phyloP scores from a whole-genome alignment of 2,329 filamentous ascomycete species.

The Claviceps spartinae region DNA sequence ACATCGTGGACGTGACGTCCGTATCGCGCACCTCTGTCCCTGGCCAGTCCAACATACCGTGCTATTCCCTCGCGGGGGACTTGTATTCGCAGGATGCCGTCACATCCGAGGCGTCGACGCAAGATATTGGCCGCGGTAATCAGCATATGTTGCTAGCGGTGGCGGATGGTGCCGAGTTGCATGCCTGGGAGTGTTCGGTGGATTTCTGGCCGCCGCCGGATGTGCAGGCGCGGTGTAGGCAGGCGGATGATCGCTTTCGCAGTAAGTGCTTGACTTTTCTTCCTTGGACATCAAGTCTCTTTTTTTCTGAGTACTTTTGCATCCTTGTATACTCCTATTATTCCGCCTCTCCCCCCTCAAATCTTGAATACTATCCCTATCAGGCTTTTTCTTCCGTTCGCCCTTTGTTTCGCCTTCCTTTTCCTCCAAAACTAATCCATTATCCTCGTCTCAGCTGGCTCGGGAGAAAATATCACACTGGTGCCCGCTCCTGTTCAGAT shows the following conservation, averaged over 20 bases:
- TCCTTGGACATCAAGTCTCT: not conserved
- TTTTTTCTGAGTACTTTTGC: not conserved
- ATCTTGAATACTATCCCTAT: no score
- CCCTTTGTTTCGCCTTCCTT: not conserved
- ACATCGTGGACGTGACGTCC: conserved; percentile 5
- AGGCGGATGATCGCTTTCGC: conserved; percentile 5
- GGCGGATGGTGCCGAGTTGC: conserved; percentile 6
- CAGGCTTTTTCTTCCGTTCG: not conserved
- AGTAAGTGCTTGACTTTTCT: conserved; percentile 2
- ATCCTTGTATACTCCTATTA: not conserved
- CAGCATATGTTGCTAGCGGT: conserved; percentile 9
- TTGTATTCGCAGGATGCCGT: conserved; percentile 3
- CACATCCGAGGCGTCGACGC: no score
- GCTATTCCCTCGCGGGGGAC: conserved; percentile 10
- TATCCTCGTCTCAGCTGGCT: conserved; percentile 3
- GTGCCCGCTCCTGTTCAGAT: conserved; percentile 7
- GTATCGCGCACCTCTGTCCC: conserved; percentile 4
- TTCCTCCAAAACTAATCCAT: not conserved
- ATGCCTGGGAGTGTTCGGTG: conserved; percentile 10
- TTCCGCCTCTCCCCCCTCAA: no score
- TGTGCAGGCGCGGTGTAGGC: conserved; percentile 7
- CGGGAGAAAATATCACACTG: conserved; percentile 2
- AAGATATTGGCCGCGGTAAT: not conserved
- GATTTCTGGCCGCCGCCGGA: conserved; percentile 7
- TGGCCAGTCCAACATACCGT: conserved; percentile 7